Percentiles rank a stretch among this genome's conserved stretches.
Conservation (phyloP, 805 yeast species). For the Candida pseudofarinosa region DNA sequence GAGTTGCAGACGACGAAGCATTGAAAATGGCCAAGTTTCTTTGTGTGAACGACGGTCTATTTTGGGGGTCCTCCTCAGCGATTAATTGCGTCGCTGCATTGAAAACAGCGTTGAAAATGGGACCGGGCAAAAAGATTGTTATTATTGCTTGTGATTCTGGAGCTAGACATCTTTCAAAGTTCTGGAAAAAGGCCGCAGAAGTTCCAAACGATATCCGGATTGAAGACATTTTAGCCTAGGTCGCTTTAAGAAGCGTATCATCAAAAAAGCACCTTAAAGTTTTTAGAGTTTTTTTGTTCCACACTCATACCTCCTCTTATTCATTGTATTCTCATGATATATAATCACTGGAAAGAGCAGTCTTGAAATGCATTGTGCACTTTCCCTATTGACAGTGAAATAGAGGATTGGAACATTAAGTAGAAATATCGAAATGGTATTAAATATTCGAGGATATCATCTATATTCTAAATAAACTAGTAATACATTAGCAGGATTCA, state of each 20-base stretch:
- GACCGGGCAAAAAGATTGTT: slow-evolving; percentile 66
- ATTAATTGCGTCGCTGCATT: slow-evolving; percentile 90
- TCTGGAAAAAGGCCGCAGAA: slow-evolving; percentile 71
- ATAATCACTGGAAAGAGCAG: no score
- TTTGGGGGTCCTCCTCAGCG: slow-evolving; percentile 91
- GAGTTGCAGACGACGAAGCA: slow-evolving; percentile 80
- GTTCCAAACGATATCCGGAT: slow-evolving; percentile 32
- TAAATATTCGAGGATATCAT: neutral
- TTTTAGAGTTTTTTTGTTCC: no score
- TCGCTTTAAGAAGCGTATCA: no score
- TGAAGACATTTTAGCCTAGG: slow-evolving; percentile 23
- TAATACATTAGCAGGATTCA: neutral
- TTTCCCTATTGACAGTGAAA: no score
- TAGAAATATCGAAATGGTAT: no score
- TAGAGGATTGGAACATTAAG: no score
- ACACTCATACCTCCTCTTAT: no score
- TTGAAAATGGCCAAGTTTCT: slow-evolving; percentile 82
- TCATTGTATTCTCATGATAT: no score
- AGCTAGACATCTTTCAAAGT: slow-evolving; percentile 81
- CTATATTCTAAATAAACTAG: neutral
- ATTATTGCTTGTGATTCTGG: slow-evolving; percentile 93
- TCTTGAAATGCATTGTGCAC: no score
- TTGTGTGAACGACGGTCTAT: slow-evolving; percentile 80
- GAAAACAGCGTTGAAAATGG: slow-evolving; percentile 41
- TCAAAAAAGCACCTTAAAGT: no score